Evolutionary conservation across 495 filamentous ascomycete genomes (phyloP), one percentile per base, ranked within the genome.

Genomic region (Penicillium lagena): DNA sequence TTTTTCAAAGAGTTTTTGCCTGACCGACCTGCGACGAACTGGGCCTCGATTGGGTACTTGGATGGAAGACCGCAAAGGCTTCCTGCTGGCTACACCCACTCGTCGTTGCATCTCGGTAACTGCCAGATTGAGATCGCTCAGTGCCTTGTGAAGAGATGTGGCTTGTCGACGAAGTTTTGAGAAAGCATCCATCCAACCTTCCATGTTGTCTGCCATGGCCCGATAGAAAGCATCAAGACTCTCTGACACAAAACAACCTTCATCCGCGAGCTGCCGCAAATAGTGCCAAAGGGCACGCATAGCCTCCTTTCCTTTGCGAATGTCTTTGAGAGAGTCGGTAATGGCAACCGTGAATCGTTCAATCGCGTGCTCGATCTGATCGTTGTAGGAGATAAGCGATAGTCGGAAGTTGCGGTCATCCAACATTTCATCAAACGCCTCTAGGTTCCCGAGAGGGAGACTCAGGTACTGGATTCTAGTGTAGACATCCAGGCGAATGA

Each of bases 371-470:
- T 95, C 88, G 45, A 98, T 95, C 60, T 85, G 86, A 56, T 89
- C 84, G 58, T 97, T 96, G 38, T 91, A 89, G 37, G 83, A 77
- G 14, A 95, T 68, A 35, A 97, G 88, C 42, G 89, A 77, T 15
- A 79, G 61, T 14, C 93, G 83, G 51, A 95, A 97, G 39, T 76
- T 77, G 39, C 82, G 80, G 52, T 95, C 87, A 49, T 87, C 77
- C 29, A 98, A 71, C 88, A 97, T 96, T 33, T 76, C 73, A 60
- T 95, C 89, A 53, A 98, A 98, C 7, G 87, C 76, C n/a, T 75
- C 63, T 7, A 86, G 74, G 54, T 95, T 91, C 49, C 85, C 77
- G 58, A 97, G 76, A 4, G 94, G 93, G 14, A 97, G 60, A 50
- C 82, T 86, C 41, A 98, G 72, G 56, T 86, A 81, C 39, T 82